Evolutionary conservation across 805 yeast genomes (phyloP).

Genomic region (Candida coleopterorum): DNA sequence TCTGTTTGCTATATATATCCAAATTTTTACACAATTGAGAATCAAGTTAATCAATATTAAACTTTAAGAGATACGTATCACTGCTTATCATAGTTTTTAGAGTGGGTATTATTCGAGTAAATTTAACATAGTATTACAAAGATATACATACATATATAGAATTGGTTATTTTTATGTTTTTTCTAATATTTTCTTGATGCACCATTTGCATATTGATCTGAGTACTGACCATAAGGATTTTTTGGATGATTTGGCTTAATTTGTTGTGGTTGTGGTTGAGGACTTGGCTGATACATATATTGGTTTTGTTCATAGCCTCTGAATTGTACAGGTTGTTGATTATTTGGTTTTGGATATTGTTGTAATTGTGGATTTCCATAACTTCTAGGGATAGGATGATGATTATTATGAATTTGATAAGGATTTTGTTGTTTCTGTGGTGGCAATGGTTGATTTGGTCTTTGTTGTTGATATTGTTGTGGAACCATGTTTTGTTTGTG

Average conservation of each 20-base stretch:
- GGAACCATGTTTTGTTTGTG: conserved; percentile 11
- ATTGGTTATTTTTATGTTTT: background rate
- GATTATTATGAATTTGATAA: conserved; percentile 1
- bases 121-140: no score
- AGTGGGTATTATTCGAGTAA: no score
- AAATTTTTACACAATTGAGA: no score
- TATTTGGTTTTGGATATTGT: conserved; percentile 4
- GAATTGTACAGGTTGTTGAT: conserved; percentile 3
- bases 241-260: conserved; percentile 2
- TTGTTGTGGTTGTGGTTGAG: conserved; percentile 6
- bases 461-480: conserved; percentile 11
- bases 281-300: conserved; percentile 9
- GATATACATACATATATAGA: no score
- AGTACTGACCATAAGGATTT: conserved; percentile 9
- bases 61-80: no score
- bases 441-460: conserved; percentile 5
- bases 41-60: no score
- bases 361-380: conserved; percentile 6
- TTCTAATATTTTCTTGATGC: conserved; percentile 2
- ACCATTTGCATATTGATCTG: conserved; percentile 6
- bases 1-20: no score
- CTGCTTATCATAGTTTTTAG: no score
- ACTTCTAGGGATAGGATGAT: conserved; percentile 6
- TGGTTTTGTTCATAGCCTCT: conserved; percentile 8
- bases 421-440: background rate